phyloP scores from a whole-genome alignment of 495 filamentous ascomycete species.

The Clavariopsis aquatica region DNA sequence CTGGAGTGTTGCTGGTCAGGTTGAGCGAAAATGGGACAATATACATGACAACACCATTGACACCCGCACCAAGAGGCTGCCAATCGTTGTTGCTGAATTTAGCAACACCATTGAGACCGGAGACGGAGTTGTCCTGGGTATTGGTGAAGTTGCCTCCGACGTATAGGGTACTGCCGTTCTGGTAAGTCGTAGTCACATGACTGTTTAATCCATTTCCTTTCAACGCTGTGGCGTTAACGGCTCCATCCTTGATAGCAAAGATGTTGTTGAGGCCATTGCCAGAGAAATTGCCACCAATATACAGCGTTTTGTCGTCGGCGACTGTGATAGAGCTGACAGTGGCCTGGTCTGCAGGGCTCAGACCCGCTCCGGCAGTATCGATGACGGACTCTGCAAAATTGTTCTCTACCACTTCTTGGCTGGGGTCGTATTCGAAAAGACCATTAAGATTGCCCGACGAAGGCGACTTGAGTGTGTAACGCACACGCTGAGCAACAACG shows the following conservation, averaged over 20 bases:
- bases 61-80: conserved; percentile 79
- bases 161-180: conserved; percentile 66
- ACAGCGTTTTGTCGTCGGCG: conserved; percentile 59
- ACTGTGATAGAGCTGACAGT: conserved; percentile 64
- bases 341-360: conserved; percentile 58
- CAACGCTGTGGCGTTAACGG: conserved; percentile 49
- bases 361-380: conserved; percentile 67
- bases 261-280: conserved; percentile 67
- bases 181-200: conserved; percentile 69
- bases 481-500: conserved; percentile 82
- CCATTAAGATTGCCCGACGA: conserved; percentile 75
- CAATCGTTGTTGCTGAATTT: conserved; percentile 75
- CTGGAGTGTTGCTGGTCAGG: conserved; percentile 66
- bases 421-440: conserved; percentile 85
- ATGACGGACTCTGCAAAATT: conserved; percentile 72
- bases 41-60: conserved; percentile 73
- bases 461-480: conserved; percentile 70
- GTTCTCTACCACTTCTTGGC: conserved; percentile 56
- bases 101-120: conserved; percentile 71
- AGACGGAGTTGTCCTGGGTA: conserved; percentile 60
- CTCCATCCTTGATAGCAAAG: conserved; percentile 69
- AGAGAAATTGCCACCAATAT: conserved; percentile 84
- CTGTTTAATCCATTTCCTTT: conserved; percentile 77
- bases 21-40: conserved; percentile 81
- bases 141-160: conserved; percentile 85